Percentiles rank a stretch among this genome's conserved stretches.
Evolutionary conservation across 208 protist genomes (phyloP).

Genomic region (Trypanosoma melophagium): DNA sequence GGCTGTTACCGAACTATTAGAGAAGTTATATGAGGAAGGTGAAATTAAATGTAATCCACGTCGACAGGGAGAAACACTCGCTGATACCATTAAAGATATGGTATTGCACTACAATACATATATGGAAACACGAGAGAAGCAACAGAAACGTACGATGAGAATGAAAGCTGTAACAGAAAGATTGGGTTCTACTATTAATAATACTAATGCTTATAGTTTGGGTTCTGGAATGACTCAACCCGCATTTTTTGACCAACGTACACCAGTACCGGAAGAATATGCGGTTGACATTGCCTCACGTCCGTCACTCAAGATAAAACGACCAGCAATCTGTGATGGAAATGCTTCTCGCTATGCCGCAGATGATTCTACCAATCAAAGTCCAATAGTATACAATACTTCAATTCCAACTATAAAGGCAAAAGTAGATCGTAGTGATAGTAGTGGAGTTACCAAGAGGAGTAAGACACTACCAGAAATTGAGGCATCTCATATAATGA

Average conservation of each 20-base stretch:
- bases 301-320: constrained; percentile 5
- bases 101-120: constrained; percentile 61
- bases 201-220: no score
- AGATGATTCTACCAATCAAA: background rate
- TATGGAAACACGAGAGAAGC: constrained; percentile 41
- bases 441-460: background rate
- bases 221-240: background rate
- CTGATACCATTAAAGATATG: constrained; percentile 46
- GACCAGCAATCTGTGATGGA: constrained; percentile 9
- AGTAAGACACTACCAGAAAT: background rate
- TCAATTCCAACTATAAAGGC: no score
- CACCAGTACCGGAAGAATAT: constrained; percentile 35
- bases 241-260: constrained; percentile 49
- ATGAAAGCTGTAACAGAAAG: constrained; percentile 29
- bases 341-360: background rate
- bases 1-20: constrained; percentile 41
- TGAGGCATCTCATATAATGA: constrained; percentile 24
- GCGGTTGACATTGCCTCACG: constrained; percentile 10
- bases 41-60: constrained; percentile 43
- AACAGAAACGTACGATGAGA: constrained; percentile 35
- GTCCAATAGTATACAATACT: no score
- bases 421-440: background rate
- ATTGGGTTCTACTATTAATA: no score
- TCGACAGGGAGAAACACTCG: constrained; percentile 24
- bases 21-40: constrained; percentile 57